A percentile compares a stretch with the other conserved stretches of the same genome.
phyloP scores from a whole-genome alignment of 2,329 filamentous ascomycete genomes.

The Bipolaris sorokiniana region DNA sequence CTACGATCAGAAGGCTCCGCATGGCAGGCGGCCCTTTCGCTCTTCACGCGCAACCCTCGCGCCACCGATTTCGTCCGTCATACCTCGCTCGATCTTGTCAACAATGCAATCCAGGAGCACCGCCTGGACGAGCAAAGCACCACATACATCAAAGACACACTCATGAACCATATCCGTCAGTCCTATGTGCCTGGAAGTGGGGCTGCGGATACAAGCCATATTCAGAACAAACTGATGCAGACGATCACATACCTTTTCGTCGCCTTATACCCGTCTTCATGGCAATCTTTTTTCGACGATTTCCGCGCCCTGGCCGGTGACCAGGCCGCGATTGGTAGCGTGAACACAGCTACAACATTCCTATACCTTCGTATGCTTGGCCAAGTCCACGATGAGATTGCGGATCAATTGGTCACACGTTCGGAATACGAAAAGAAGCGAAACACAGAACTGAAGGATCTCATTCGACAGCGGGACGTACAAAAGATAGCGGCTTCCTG shows the following conservation, averaged over 20 bases:
- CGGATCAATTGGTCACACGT: constrained; percentile 84
- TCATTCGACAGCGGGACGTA: constrained; percentile 85
- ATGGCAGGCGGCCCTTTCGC: constrained; percentile 86
- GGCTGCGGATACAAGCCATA: constrained; percentile 70
- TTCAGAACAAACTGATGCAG: constrained; percentile 98
- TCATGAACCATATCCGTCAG: constrained; percentile 80
- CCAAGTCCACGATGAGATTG: constrained; percentile 96
- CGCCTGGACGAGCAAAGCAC: constrained; percentile 76
- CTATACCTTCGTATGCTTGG: constrained; percentile 88
- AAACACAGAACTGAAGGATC: constrained; percentile 88
- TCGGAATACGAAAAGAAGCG: constrained; percentile 80
- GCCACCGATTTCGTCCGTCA: constrained; percentile 84
- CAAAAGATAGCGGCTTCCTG: constrained; percentile 86
- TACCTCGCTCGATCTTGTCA: constrained; percentile 89
- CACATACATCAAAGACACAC: constrained; percentile 75
- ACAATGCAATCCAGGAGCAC: constrained; percentile 84
- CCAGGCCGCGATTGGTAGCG: constrained; percentile 60
- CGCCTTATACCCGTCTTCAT: constrained; percentile 81
- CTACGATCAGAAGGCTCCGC: constrained; percentile 81
- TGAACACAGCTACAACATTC: constrained; percentile 77
- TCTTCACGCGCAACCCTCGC: constrained; percentile 81
- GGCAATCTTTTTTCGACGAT: constrained; percentile 91
- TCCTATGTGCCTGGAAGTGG: constrained; percentile 70
- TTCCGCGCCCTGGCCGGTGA: constrained; percentile 77
- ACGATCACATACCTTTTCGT: constrained; percentile 94